phyloP scores from a whole-genome alignment of 2,329 filamentous ascomycete genomes.

The Zelopaecilomyces penicillatus region DNA sequence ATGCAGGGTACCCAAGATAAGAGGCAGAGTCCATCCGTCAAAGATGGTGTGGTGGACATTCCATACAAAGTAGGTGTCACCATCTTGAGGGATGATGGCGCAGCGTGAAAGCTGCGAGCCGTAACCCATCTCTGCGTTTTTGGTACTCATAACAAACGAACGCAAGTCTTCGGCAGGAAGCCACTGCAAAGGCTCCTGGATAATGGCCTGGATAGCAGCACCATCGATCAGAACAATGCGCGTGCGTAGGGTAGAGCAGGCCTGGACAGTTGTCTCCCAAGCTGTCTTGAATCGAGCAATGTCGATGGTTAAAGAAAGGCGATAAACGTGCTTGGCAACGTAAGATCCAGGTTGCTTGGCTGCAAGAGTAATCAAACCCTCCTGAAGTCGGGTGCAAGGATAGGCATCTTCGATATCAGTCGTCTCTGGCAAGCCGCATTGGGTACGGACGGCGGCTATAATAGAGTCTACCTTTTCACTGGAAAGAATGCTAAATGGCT shows the following conservation, averaged over 20 bases:
- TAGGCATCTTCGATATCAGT: slow-evolving; percentile 12
- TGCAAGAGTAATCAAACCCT: slow-evolving; percentile 20
- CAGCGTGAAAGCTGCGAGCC: slow-evolving; percentile 6
- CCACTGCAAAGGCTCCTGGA: slow-evolving; percentile 6
- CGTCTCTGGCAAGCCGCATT: background rate
- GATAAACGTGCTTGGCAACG: slow-evolving; percentile 20
- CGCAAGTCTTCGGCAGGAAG: background rate
- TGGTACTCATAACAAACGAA: background rate
- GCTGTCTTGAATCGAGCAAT: slow-evolving; percentile 11
- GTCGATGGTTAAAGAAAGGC: slow-evolving; percentile 13
- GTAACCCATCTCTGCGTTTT: slow-evolving; percentile 2
- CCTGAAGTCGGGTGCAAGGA: slow-evolving; percentile 13
- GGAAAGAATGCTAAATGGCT: background rate
- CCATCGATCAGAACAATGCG: slow-evolving; percentile 12
- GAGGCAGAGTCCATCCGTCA: slow-evolving; percentile 13
- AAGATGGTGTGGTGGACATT: slow-evolving; percentile 13
- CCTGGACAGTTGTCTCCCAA: slow-evolving; percentile 12
- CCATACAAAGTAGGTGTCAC: slow-evolving; percentile 4
- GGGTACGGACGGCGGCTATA: background rate
- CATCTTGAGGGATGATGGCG: background rate
- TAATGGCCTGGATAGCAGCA: slow-evolving; percentile 7
- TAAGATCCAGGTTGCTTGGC: slow-evolving; percentile 24
- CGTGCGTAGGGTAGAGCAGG: slow-evolving; percentile 13
- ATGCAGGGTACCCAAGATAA: slow-evolving; percentile 1
- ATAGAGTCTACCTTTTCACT: background rate